phyloP scores from a whole-genome alignment of 495 filamentous ascomycete genomes.

The Aeminium ludgeri region DNA sequence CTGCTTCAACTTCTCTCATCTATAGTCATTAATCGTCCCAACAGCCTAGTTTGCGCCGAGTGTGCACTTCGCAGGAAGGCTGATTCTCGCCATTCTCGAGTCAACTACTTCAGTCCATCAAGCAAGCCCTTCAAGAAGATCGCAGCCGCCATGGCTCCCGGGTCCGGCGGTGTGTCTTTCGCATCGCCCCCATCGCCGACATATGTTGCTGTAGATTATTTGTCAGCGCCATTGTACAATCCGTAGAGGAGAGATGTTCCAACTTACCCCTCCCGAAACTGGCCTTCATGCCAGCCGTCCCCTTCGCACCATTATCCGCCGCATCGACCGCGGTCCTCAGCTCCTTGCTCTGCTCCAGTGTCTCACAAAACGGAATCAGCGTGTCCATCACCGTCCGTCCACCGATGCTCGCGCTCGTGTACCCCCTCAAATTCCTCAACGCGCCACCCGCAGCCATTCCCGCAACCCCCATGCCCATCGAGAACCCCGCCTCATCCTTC shows the following conservation, averaged over 20 bases:
- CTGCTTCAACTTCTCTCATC: too few relatives aligned
- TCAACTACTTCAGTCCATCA: slow-evolving; percentile 14
- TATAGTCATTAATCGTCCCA: too few relatives aligned
- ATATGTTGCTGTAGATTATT: slow-evolving; percentile 32
- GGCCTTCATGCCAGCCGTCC: slow-evolving; percentile 36
- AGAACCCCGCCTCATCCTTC: slow-evolving; percentile 9
- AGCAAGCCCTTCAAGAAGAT: slow-evolving; percentile 37
- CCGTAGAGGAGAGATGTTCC: not conserved
- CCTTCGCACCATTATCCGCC: slow-evolving; percentile 37
- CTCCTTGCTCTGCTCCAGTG: slow-evolving; percentile 26
- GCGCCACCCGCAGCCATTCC: slow-evolving; percentile 15
- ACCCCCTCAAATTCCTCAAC: slow-evolving; percentile 29
- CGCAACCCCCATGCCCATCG: slow-evolving; percentile 11
- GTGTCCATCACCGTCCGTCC: slow-evolving; percentile 39
- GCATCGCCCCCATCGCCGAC: slow-evolving; percentile 30
- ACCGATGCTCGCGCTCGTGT: slow-evolving; percentile 23
- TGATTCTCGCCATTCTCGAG: too few relatives aligned
- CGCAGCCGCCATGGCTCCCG: slow-evolving; percentile 45
- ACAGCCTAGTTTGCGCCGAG: too few relatives aligned
- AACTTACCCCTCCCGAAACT: slow-evolving; percentile 31
- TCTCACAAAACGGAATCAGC: slow-evolving; percentile 39
- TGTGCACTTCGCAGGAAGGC: too few relatives aligned
- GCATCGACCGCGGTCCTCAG: slow-evolving; percentile 35
- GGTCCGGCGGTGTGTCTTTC: slow-evolving; percentile 35
- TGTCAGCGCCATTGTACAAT: not conserved